Conservation (phyloP, 1,284 basidiomycete species). For the Ustilago hordei region DNA sequence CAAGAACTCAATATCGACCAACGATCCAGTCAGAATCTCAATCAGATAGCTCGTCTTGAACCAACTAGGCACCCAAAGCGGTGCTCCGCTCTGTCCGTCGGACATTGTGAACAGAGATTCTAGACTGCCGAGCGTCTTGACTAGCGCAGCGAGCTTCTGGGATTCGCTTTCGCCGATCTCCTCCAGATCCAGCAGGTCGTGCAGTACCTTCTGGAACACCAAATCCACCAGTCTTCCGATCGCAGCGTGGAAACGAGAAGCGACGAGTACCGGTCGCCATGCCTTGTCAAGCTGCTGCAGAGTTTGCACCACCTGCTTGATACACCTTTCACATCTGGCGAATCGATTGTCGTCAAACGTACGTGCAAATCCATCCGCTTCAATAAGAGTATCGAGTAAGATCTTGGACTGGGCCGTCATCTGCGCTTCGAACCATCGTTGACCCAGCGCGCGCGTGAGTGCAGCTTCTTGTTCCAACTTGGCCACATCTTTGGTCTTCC, state of each 20-base stretch:
- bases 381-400: slow-evolving; percentile 74
- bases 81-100: slow-evolving; percentile 69
- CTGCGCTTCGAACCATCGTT: slow-evolving; percentile 57
- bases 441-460: slow-evolving; percentile 44
- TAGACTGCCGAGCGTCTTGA: slow-evolving; percentile 79
- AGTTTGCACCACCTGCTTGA: slow-evolving; percentile 78
- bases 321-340: slow-evolving; percentile 80
- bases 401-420: slow-evolving; percentile 71
- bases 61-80: slow-evolving; percentile 64
- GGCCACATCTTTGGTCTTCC: slow-evolving; percentile 18
- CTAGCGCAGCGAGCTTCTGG: slow-evolving; percentile 82
- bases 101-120: slow-evolving; percentile 82
- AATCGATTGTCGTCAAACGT: slow-evolving; percentile 82
- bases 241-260: slow-evolving; percentile 59
- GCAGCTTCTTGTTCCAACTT: slow-evolving; percentile 51
- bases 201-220: slow-evolving; percentile 78
- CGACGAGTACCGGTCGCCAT: slow-evolving; percentile 77
- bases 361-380: slow-evolving; percentile 79
- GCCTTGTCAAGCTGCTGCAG: slow-evolving; percentile 77
- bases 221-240: slow-evolving; percentile 82
- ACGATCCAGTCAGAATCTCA: slow-evolving; percentile 63
- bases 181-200: slow-evolving; percentile 80
- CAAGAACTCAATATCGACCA: slow-evolving; percentile 86
- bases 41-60: slow-evolving; percentile 67
- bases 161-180: slow-evolving; percentile 95